Conservation (phyloP, 2,329 filamentous ascomycete genomes). For the Fusarium brevicatenulatum region DNA sequence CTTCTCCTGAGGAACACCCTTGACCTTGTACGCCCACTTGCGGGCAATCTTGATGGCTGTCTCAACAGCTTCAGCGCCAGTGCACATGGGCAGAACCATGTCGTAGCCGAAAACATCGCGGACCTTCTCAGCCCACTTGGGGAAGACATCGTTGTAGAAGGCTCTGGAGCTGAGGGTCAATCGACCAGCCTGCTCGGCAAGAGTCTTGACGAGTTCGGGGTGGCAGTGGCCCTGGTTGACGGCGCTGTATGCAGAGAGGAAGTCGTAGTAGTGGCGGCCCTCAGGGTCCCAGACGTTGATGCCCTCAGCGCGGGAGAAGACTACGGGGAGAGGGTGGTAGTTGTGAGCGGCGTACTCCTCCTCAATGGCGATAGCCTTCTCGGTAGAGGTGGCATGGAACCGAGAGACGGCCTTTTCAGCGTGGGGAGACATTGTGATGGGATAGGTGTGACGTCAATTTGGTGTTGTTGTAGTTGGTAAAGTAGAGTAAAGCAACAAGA, state of each 20-base stretch:
- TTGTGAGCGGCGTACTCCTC: slow-evolving; percentile 93
- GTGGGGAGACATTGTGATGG: slow-evolving; percentile 65
- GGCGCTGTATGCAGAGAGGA: slow-evolving; percentile 84
- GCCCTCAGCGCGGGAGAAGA: slow-evolving; percentile 87
- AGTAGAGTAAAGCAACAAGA: slow-evolving; percentile 2
- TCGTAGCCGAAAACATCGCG: slow-evolving; percentile 36
- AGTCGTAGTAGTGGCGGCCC: slow-evolving; percentile 94
- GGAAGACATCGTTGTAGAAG: slow-evolving; percentile 38
- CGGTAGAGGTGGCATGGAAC: slow-evolving; percentile 81
- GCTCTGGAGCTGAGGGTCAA: slow-evolving; percentile 54
- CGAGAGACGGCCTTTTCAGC: slow-evolving; percentile 57
- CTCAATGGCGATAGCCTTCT: slow-evolving; percentile 82
- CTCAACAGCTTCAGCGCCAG: slow-evolving; percentile 36
- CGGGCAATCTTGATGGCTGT: slow-evolving; percentile 37
- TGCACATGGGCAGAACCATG: slow-evolving; percentile 36
- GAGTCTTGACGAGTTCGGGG: slow-evolving; percentile 90
- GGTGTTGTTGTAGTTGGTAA: slow-evolving; percentile 6
- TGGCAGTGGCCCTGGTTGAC: slow-evolving; percentile 55
- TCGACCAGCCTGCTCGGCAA: slow-evolving; percentile 88
- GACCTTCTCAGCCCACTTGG: slow-evolving; percentile 39
- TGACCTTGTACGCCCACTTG: slow-evolving; percentile 38
- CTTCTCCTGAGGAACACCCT: slow-evolving; percentile 36
- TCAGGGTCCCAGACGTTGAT: slow-evolving; percentile 97
- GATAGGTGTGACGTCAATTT: neutral
- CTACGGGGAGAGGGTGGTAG: slow-evolving; percentile 96